Percentiles rank a stretch among this genome's conserved stretches.
phyloP scores from a whole-genome alignment of 1,284 basidiomycete species.

The Porphyrellus sp. region DNA sequence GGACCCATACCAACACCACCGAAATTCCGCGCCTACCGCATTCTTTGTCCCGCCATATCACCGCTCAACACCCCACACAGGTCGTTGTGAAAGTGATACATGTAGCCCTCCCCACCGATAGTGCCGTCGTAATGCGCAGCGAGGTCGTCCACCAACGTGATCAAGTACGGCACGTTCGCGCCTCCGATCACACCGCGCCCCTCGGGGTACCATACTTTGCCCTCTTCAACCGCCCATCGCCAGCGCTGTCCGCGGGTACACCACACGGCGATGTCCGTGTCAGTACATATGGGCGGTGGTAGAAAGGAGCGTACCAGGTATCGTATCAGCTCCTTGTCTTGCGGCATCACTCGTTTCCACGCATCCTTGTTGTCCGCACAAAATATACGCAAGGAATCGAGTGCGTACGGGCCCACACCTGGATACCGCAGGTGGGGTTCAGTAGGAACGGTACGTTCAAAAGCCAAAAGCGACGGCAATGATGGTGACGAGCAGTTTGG shows the following conservation, averaged over 20 bases:
- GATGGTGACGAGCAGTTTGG: constrained; percentile 19
- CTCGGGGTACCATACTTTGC: constrained; percentile 47
- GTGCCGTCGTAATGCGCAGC: constrained; percentile 25
- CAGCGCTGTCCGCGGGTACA: constrained; percentile 57
- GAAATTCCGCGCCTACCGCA: not conserved
- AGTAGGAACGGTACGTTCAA: constrained; percentile 22
- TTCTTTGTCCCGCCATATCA: not conserved
- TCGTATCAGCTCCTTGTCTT: constrained; percentile 59
- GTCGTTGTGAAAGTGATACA: constrained; percentile 28
- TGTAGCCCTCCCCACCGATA: constrained; percentile 40
- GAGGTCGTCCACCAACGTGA: constrained; percentile 38
- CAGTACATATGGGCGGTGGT: not conserved
- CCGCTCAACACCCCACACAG: constrained; percentile 8
- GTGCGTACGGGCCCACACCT: constrained; percentile 58
- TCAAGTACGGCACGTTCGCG: constrained; percentile 37
- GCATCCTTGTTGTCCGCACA: constrained; percentile 41
- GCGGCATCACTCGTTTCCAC: constrained; percentile 57
- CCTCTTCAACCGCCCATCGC: constrained; percentile 57
- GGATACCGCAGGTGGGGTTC: constrained; percentile 54
- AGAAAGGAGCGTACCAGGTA: constrained; percentile 48
- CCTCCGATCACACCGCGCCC: constrained; percentile 38
- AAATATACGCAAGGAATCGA: constrained; percentile 68
- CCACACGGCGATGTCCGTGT: not conserved
- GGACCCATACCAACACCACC: not conserved
- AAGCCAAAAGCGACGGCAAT: not conserved